Percentiles rank a stretch among this genome's conserved stretches.
phyloP scores from a whole-genome alignment of 1,139 yeast genomes.

The Protomyces lactucae-debilis region DNA sequence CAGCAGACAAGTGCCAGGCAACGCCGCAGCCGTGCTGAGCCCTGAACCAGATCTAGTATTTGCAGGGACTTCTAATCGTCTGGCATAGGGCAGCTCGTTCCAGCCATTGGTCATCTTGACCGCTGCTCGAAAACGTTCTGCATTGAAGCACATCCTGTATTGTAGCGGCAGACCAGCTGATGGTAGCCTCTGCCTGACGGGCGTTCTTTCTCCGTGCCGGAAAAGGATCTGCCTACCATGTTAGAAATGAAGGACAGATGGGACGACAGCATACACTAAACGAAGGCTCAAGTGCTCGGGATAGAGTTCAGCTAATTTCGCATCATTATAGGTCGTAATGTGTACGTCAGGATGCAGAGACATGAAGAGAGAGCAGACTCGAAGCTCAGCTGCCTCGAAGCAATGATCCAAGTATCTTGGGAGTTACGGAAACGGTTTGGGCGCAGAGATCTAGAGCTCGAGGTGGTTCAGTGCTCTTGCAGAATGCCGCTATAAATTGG shows the following conservation, averaged over 20 bases:
- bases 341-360: not conserved
- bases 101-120: not conserved
- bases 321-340: slow-evolving; percentile 16
- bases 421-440: too few species aligned
- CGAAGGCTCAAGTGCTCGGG: slow-evolving; percentile 31
- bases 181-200: slow-evolving; percentile 33
- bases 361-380: not conserved
- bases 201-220: slow-evolving; percentile 35
- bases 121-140: slow-evolving; percentile 30
- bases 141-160: slow-evolving; percentile 33
- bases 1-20: slow-evolving; percentile 30
- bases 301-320: slow-evolving; percentile 29
- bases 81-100: slow-evolving; percentile 14
- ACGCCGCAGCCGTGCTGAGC: not conserved
- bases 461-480: too few species aligned
- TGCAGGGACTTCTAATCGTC: slow-evolving; percentile 16
- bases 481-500: too few species aligned
- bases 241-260: not conserved
- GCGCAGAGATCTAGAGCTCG: too few species aligned
- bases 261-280: not conserved
- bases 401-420: too few species aligned
- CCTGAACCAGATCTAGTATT: not conserved
- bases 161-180: slow-evolving; percentile 33
- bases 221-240: slow-evolving; percentile 29
- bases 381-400: too few species aligned